Evolutionary conservation across 345 rosid genomes (phyloP), one percentile per base, ranked within the genome.

Genomic region (Sisymbrium altissimum): DNA sequence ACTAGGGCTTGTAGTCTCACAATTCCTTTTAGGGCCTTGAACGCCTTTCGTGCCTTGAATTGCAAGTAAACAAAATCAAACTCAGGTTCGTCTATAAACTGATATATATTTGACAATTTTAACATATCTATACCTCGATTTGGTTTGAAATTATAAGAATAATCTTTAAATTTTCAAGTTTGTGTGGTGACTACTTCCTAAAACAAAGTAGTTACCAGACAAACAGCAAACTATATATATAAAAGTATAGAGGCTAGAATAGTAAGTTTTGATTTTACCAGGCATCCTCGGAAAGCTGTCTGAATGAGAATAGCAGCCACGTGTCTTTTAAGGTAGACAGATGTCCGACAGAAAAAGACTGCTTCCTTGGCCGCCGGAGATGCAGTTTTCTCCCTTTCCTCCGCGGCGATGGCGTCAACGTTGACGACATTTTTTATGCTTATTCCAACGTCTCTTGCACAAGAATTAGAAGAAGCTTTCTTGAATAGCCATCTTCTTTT

Each of bases 1-100:
- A 90, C 96, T n/a, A 90, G 66, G 6, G 97, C 98, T 84, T 93
- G 98, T 48, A 93, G 87, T 85, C 82, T 84, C 79, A 93, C 97
- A 65, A 90, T 55, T 56, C 93, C 98, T 78, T 83, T 85, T 52
- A 89, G 78, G 19, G 97, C 96, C 33, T 84, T 79, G 43, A 90
- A 74, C 45, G 98, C 97, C 73, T 84, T 89, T 84, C 87, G 68
- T n/a, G 96, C 98, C 98, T 93, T 73, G 68, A 73, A 5, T 67
- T 33, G 59, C 72, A 74, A 67, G 68, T 39, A 44, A 75, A 25
- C 63, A 27, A 50, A 70, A 82, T 17, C 43, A 77, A 44, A 44
- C 30, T 21, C 55, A 36, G 40, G 9, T 73, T 29, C 9, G 4
- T 50, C 40, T 56, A 45, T 23, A 53, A 53, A 53, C 9, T 53